Conservation (phyloP, 345 rosid species). For the Aegle marmelos region DNA sequence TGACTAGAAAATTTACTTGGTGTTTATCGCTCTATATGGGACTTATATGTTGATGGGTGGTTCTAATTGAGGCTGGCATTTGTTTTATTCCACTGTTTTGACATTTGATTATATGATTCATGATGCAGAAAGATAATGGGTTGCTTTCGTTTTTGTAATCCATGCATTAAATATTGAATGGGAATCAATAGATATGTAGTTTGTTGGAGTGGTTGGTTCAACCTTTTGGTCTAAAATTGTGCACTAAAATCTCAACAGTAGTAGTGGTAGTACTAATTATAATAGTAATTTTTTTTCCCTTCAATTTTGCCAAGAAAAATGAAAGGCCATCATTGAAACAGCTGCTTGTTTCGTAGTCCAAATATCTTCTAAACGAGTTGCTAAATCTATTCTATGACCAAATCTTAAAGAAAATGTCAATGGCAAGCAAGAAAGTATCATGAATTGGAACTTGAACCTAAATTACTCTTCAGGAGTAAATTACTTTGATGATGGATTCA, state of each 20-base stretch:
- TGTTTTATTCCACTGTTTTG: not conserved
- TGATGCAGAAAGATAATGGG: not conserved
- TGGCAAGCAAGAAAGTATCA: not conserved
- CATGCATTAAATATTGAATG: not conserved
- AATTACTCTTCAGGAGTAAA: not conserved
- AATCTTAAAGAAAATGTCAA: not conserved
- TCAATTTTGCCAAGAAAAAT: not conserved
- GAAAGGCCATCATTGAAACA: not conserved
- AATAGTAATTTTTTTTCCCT: not conserved
- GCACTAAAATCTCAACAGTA: slow-evolving; percentile 5
- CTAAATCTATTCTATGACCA: not conserved
- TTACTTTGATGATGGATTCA: not conserved
- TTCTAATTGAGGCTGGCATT: not conserved
- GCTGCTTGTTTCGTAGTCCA: no score
- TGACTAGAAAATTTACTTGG: not conserved
- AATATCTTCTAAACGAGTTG: no score
- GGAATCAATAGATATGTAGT: not conserved
- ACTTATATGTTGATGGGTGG: not conserved
- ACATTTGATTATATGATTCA: not conserved
- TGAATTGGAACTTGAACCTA: not conserved
- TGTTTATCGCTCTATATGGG: not conserved
- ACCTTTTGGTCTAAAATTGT: slow-evolving; percentile 5
- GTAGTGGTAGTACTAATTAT: not conserved
- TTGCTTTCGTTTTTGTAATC: slow-evolving; percentile 6
- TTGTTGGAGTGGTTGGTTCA: not conserved